Percentiles rank a stretch among this genome's conserved stretches.
phyloP scores from a whole-genome alignment of 306 rosid genomes.

The Quercus ilex region DNA sequence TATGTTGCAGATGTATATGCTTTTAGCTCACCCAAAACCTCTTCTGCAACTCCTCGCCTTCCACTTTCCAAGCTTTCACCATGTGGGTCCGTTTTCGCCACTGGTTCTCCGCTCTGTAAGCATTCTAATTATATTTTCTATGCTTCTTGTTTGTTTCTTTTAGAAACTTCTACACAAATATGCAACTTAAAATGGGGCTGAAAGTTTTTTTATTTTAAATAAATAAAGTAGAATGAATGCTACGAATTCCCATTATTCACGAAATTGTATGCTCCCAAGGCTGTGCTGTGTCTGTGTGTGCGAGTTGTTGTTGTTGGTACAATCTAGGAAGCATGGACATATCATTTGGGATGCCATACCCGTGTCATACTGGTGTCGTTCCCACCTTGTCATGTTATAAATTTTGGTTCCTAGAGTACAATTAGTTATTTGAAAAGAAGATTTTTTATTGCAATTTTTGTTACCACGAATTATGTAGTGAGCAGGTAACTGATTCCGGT shows the following conservation, averaged over 20 bases:
- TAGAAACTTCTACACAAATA: background rate
- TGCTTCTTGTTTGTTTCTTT: too few relatives aligned
- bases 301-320: background rate
- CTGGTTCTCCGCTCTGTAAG: slow-evolving; percentile 77
- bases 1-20: slow-evolving; percentile 46
- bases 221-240: background rate
- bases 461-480: background rate
- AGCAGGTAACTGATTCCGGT: background rate
- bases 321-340: too few relatives aligned
- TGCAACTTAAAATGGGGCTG: background rate
- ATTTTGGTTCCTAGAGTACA: too few relatives aligned
- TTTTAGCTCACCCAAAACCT: slow-evolving; percentile 34
- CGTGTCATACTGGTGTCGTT: too few relatives aligned
- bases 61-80: slow-evolving; percentile 20
- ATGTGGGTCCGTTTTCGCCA: slow-evolving; percentile 41
- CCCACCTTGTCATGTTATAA: too few relatives aligned
- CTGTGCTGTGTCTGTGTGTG: background rate
- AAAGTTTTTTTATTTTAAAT: background rate
- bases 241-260: background rate
- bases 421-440: background rate
- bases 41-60: slow-evolving; percentile 34
- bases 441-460: background rate
- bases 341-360: too few relatives aligned
- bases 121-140: background rate
- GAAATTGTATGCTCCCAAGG: background rate